Conservation (phyloP, 345 rosid genomes). For the Nasturtium officinale region DNA sequence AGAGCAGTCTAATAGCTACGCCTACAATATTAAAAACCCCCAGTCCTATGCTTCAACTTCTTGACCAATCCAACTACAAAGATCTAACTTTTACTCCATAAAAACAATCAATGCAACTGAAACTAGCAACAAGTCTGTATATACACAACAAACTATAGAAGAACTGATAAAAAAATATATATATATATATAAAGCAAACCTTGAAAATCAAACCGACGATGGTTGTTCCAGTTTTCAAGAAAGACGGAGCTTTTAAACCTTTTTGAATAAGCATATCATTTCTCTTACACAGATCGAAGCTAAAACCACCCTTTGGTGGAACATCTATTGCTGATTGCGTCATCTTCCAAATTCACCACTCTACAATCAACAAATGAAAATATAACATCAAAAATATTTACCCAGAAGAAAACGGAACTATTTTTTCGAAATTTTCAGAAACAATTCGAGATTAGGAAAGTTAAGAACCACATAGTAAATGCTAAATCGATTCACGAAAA, state of each 20-base stretch:
- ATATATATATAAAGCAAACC: constrained; percentile 35
- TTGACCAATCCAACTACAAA: not conserved
- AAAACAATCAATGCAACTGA: not conserved
- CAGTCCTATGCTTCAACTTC: not conserved
- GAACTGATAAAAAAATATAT: constrained; percentile 9
- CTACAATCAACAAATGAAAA: constrained; percentile 5
- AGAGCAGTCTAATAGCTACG: not conserved
- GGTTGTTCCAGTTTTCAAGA: constrained; percentile 89
- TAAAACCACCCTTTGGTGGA: constrained; percentile 77
- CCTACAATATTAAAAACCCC: not conserved
- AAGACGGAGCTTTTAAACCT: constrained; percentile 72
- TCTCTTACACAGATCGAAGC: constrained; percentile 88
- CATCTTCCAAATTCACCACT: constrained; percentile 47
- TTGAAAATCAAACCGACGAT: constrained; percentile 87
- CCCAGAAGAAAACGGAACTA: not conserved
- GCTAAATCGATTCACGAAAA: not conserved
- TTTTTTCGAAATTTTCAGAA: not conserved
- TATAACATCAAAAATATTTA: constrained; percentile 2
- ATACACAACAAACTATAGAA: not conserved
- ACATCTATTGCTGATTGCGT: constrained; percentile 55
- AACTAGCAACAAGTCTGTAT: not conserved
- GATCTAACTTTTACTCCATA: not conserved
- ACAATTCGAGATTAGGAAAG: not conserved
- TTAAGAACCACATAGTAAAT: not conserved
- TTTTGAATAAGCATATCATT: constrained; percentile 74